Percentiles rank a stretch among this genome's conserved stretches.
phyloP scores from a whole-genome alignment of 371 early-diverging fungal genomes.

The Zychaea mexicana region DNA sequence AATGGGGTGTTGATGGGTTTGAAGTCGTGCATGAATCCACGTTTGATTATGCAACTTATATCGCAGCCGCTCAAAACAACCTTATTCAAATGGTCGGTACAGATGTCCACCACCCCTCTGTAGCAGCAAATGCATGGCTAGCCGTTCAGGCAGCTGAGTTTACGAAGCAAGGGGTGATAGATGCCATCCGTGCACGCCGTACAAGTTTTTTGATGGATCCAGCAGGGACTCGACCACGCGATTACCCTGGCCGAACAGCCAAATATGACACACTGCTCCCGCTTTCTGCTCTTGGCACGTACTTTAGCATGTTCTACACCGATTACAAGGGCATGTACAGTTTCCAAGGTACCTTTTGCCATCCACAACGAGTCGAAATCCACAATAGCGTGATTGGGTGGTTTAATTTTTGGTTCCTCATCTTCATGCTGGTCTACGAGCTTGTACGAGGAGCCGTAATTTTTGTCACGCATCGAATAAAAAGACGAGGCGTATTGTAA shows the following conservation, averaged over 20 bases:
- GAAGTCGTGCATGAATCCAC: constrained; percentile 68
- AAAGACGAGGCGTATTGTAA: too few species aligned
- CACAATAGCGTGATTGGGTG: constrained; percentile 57
- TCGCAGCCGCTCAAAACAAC: constrained; percentile 46
- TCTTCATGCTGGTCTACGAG: constrained; percentile 35
- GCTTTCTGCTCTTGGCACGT: constrained; percentile 54
- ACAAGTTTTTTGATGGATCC: constrained; percentile 74
- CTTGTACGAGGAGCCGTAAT: constrained; percentile 16
- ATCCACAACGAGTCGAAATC: constrained; percentile 43
- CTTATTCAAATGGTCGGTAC: constrained; percentile 66
- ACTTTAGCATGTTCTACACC: constrained; percentile 62
- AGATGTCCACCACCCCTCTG: constrained; percentile 70
- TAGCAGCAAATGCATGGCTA: constrained; percentile 66
- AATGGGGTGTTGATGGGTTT: constrained; percentile 76
- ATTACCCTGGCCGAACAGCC: constrained; percentile 45
- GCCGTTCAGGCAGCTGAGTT: constrained; percentile 55
- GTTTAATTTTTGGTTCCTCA: constrained; percentile 62
- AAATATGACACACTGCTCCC: constrained; percentile 51
- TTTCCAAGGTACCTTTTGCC: constrained; percentile 71
- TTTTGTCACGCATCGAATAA: not conserved
- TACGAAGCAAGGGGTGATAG: constrained; percentile 53
- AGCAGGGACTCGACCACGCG: constrained; percentile 61
- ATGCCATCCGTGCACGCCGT: constrained; percentile 60
- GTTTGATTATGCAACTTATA: constrained; percentile 63
- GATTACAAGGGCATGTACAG: constrained; percentile 72